Percentiles rank a stretch among this genome's conserved stretches.
phyloP scores from a whole-genome alignment of 176 grass and related monocot species.

The Lolium multiflorum region DNA sequence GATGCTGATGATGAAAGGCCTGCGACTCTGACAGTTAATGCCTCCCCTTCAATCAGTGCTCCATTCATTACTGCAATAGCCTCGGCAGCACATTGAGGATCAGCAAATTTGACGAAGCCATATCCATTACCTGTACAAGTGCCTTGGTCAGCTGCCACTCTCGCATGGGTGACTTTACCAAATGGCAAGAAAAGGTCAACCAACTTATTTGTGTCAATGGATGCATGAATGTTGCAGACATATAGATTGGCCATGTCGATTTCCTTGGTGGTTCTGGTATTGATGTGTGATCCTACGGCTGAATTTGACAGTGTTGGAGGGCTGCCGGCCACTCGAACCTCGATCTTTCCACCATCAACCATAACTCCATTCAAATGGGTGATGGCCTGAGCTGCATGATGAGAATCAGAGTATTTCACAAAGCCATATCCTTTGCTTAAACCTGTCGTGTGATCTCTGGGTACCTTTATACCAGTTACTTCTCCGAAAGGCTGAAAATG shows the following conservation, averaged over 20 bases:
- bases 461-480: constrained; percentile 53
- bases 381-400: constrained; percentile 50
- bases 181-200: constrained; percentile 69
- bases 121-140: constrained; percentile 52
- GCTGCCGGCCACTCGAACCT: constrained; percentile 20
- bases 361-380: constrained; percentile 46
- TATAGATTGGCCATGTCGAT: constrained; percentile 61
- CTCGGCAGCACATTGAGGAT: constrained; percentile 54
- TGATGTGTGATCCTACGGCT: background rate
- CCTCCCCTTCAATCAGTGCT: constrained; percentile 54
- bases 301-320: constrained; percentile 20
- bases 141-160: constrained; percentile 42
- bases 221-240: constrained; percentile 55
- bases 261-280: constrained; percentile 40
- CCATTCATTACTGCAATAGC: constrained; percentile 70
- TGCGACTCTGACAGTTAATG: constrained; percentile 55
- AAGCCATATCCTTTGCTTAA: constrained; percentile 72
- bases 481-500: constrained; percentile 62
- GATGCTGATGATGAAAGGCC: constrained; percentile 37
- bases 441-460: constrained; percentile 50
- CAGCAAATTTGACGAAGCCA: constrained; percentile 68
- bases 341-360: constrained; percentile 54
- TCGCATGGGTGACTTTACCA: constrained; percentile 68
- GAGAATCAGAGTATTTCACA: constrained; percentile 55
- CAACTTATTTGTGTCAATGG: constrained; percentile 55